phyloP scores from a whole-genome alignment of 768 basidiomycete genomes.

The Ramaria rubella region DNA sequence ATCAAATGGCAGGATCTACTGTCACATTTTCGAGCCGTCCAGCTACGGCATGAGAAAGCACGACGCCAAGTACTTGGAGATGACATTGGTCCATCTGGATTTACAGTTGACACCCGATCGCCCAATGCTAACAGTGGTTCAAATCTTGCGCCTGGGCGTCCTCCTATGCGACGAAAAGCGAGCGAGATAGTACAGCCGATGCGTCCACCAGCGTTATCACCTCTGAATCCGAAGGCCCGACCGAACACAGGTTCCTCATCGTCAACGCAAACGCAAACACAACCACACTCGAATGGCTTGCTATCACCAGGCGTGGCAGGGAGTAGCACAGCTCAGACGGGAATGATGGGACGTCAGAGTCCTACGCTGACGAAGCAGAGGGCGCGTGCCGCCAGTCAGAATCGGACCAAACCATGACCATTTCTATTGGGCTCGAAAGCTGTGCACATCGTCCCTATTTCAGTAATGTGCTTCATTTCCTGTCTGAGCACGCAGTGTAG shows the following conservation, averaged over 20 bases:
- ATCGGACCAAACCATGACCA: neutral
- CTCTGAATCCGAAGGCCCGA: constrained; percentile 66
- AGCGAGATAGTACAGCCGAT: constrained; percentile 40
- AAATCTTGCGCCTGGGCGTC: constrained; percentile 26
- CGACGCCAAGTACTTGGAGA: constrained; percentile 69
- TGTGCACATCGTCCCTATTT: no score
- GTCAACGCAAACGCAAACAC: neutral
- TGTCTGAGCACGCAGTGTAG: no score
- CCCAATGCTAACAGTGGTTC: neutral
- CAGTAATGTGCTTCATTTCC: no score
- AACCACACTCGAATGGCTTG: neutral
- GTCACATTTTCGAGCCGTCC: constrained; percentile 84
- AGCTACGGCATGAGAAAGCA: constrained; percentile 87
- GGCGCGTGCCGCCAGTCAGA: neutral
- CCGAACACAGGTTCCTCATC: neutral
- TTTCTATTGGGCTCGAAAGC: neutral
- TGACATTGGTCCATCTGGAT: constrained; percentile 47
- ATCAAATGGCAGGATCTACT: constrained; percentile 98
- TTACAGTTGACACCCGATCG: constrained; percentile 24
- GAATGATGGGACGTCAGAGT: neutral
- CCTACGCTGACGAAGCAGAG: constrained; percentile 1
- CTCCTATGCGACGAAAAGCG: constrained; percentile 53
- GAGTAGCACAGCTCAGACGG: neutral
- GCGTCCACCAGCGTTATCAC: constrained; percentile 43
- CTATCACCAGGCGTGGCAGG: neutral